Conservation (phyloP, 179 eudicot species). For the Beta corolliflora region DNA sequence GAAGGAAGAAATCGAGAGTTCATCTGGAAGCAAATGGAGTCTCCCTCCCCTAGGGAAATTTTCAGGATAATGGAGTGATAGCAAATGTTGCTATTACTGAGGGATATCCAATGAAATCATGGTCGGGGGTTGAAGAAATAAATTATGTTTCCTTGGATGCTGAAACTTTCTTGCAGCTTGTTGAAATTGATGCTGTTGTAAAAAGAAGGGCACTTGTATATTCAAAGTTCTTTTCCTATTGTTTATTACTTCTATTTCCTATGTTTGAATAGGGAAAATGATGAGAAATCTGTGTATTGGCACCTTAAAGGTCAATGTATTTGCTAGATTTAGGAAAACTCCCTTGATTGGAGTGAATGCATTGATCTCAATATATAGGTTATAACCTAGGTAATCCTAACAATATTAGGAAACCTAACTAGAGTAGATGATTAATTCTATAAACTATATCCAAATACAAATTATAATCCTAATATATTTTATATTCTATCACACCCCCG, state of each 20-base stretch:
- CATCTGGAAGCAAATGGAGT: constrained; percentile 15
- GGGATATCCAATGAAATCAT: constrained; percentile 37
- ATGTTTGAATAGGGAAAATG: constrained; percentile 26
- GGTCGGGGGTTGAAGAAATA: constrained; percentile 40
- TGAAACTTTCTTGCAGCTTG: constrained; percentile 8
- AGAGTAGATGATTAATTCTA: no score
- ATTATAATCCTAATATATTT: no score
- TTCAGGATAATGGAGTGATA: constrained; percentile 31
- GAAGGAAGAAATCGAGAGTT: constrained; percentile 35
- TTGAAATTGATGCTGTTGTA: constrained; percentile 21
- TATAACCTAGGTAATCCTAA: no score
- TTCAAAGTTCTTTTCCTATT: constrained; percentile 29
- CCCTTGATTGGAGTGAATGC: no score
- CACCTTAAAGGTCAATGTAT: constrained; percentile 31
- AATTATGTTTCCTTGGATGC: neutral
- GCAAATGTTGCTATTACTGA: constrained; percentile 24
- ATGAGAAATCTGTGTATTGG: constrained; percentile 27
- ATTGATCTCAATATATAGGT: no score
- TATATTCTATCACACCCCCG: no score
- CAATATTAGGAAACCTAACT: no score
- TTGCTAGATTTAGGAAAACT: neutral
- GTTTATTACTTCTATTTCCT: constrained; percentile 14
- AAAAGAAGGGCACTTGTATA: constrained; percentile 34
- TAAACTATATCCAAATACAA: no score
- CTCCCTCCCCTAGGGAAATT: neutral